Percentiles rank a stretch among this genome's conserved stretches.
phyloP scores from a whole-genome alignment of 2,329 filamentous ascomycete species.

The Akanthomyces lecanii region DNA sequence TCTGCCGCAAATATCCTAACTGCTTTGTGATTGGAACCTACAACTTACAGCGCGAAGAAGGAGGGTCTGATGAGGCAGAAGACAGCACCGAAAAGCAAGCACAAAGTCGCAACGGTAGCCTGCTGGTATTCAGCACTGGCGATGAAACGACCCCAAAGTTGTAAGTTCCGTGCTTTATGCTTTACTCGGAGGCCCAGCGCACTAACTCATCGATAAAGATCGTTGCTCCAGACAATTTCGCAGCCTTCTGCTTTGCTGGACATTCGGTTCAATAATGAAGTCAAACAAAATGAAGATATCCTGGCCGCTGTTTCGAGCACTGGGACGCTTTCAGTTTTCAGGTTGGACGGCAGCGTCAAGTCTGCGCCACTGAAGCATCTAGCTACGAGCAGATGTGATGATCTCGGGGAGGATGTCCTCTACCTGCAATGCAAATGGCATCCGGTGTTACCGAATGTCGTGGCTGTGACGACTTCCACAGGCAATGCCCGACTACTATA shows the following conservation, averaged over 20 bases:
- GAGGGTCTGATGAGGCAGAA: conserved; percentile 21
- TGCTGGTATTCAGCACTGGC: conserved; percentile 59
- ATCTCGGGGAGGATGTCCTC: conserved; percentile 55
- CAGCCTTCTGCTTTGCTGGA: conserved; percentile 77
- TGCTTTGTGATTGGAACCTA: conserved; percentile 84
- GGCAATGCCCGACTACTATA: conserved; percentile 57
- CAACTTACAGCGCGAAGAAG: conserved; percentile 55
- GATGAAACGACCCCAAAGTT: conserved; percentile 29
- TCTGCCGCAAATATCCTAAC: conserved; percentile 57
- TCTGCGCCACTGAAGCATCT: conserved; percentile 36
- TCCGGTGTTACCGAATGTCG: conserved; percentile 46
- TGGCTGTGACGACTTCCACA: conserved; percentile 69
- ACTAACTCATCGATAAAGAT: conserved; percentile 34
- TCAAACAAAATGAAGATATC: conserved; percentile 41
- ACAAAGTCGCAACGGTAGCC: conserved; percentile 68
- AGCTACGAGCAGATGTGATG: conserved; percentile 41
- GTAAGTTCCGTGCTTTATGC: conserved; percentile 42
- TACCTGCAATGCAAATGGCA: conserved; percentile 74
- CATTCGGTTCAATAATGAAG: conserved; percentile 67
- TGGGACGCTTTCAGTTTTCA: conserved; percentile 63
- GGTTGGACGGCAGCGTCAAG: conserved; percentile 39
- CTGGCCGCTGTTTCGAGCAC: conserved; percentile 77
- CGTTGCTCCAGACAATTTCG: conserved; percentile 52
- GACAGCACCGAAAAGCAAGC: conserved; percentile 31
- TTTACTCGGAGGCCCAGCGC: not conserved